Conservation (phyloP, 2,329 filamentous ascomycete species). For the Colletotrichum sp. region DNA sequence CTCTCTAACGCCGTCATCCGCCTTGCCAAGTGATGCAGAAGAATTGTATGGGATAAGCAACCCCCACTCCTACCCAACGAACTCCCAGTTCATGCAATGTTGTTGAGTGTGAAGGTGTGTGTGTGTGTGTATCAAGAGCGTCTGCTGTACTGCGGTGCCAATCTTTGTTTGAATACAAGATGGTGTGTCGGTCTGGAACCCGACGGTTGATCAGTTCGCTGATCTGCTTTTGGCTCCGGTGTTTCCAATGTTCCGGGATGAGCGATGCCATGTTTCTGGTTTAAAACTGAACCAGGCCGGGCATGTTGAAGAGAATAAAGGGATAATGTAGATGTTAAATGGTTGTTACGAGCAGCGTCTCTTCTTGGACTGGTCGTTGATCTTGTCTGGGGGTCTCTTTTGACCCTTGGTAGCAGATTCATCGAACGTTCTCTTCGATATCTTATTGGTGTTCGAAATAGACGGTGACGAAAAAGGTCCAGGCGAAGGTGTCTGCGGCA, state of each 20-base stretch:
- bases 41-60: constrained; percentile 4
- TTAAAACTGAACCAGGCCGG: background rate
- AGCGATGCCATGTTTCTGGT: background rate
- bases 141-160: background rate
- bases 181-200: background rate
- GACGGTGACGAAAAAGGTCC: background rate
- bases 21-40: constrained; percentile 20
- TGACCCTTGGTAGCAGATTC: background rate
- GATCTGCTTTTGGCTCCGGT: background rate
- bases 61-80: background rate
- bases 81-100: constrained; percentile 21
- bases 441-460: background rate
- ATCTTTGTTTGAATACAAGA: constrained; percentile 1
- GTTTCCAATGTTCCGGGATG: background rate
- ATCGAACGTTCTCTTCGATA: background rate
- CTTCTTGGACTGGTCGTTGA: background rate
- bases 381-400: background rate
- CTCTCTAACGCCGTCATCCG: constrained; percentile 19
- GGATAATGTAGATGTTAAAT: background rate
- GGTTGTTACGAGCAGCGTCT: background rate
- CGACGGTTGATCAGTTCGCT: background rate
- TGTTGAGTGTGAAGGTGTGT: background rate
- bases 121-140: background rate
- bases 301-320: background rate
- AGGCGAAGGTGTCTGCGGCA: background rate